Percentiles rank a stretch among this genome's conserved stretches.
Conservation (phyloP, 495 filamentous ascomycete genomes). For the Tuber umbilicatum region DNA sequence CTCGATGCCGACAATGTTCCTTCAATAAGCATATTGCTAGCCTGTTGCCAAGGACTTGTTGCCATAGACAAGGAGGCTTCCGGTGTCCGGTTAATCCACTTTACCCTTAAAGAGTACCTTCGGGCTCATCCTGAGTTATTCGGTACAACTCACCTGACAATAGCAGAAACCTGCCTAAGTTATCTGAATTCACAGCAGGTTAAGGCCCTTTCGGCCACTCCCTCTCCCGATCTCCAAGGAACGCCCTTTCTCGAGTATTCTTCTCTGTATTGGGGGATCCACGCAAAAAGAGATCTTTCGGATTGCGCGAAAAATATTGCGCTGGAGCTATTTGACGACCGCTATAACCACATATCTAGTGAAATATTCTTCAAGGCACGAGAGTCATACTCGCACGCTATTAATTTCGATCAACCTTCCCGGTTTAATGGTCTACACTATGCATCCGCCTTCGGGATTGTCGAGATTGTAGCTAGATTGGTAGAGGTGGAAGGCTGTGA, state of each 20-base stretch:
- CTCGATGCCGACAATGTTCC: not conserved
- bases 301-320: not conserved
- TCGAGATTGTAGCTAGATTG: not conserved
- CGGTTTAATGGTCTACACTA: not conserved
- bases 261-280: not conserved
- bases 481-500: not conserved
- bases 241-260: not conserved
- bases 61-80: not conserved
- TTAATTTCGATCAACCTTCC: not conserved
- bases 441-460: not conserved
- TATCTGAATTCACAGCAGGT: not conserved
- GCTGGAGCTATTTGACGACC: not conserved
- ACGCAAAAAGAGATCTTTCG: not conserved
- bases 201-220: not conserved
- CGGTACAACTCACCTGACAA: not conserved
- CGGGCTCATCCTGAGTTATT: not conserved
- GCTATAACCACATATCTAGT: not conserved
- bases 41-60: not conserved
- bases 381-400: fast-evolving
- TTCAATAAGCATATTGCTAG: not conserved
- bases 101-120: not conserved
- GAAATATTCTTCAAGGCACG: not conserved
- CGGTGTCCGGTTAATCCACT: not conserved
- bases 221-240: not conserved
- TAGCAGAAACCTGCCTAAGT: not conserved